Base-by-base conservation (phyloP, 2,329 filamentous ascomycete genomes). In the Trichoderma sp. region DNA sequence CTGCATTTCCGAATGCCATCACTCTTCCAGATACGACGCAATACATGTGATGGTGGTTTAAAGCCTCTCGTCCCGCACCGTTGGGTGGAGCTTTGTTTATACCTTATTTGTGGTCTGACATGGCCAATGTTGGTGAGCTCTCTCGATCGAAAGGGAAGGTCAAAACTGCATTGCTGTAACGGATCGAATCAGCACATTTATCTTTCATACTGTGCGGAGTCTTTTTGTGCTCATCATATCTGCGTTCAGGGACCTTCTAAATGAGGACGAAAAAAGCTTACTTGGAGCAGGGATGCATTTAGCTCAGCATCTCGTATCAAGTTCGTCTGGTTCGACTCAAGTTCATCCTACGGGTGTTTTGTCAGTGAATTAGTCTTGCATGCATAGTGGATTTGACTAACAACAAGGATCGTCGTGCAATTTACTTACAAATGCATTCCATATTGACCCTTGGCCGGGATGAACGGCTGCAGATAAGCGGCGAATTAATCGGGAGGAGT, bases 81-180 rank as follows among this genome's bases (percentile, higher is more conserved):
- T 36, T n/a, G 15, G 4, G 57, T 53, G 21, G 28, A 70, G n/a
- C 7, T 4, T 24, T 26, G 28, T 18, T 51, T 65, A 2, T 39
- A 28, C 26, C 30, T 67, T 62, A 28, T 62, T 32, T 7, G 56
- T 53, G 57, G 57, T 36, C 21, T 53, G 67, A 47, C 36, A 34
- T 1, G 53, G 8, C 26, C n/a, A 34, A n/a, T 34, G 28, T 2
- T 26, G 21, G 26, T 26, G 18, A 51, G 67, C 21, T 26, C 47
- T 62, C 15, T 26, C 6, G 30, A 61, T 62, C 32, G 30, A 62
- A 62, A 36, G 62, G 57, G 67, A 70, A 70, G 67, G 67, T 70
- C 57, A 28, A n/a, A 36, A 18, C 36, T 12, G n/a, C 14, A n/a
- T n/a, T 11, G 36, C 36, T 1, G 3, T 4, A 61, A 14, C 8